phyloP scores from a whole-genome alignment of 1,284 basidiomycete species.

The Veloboletus limbatus region DNA sequence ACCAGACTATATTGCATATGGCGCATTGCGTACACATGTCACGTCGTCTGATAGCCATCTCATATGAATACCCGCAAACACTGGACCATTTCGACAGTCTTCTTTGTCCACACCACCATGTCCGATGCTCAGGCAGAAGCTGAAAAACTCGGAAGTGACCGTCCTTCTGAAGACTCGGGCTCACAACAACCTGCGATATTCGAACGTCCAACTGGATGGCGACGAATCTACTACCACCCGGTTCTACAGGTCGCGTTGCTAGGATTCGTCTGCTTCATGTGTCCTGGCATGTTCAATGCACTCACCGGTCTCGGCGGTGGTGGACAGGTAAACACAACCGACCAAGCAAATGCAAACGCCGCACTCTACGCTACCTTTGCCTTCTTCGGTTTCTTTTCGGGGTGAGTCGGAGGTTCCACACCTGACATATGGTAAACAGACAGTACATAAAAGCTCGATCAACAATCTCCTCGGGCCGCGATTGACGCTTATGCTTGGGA shows the following conservation, averaged over 20 bases:
- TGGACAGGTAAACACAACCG: conserved; percentile 35
- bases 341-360: conserved; percentile 36
- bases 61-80: no score
- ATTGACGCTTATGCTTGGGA: conserved; percentile 53
- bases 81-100: no score
- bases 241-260: conserved; percentile 34
- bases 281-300: conserved; percentile 34
- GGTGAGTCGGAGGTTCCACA: conserved; percentile 27
- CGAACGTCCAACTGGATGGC: conserved; percentile 32
- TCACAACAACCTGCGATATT: conserved; percentile 20
- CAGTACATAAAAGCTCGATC: conserved; percentile 37
- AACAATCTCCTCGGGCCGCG: conserved; percentile 54
- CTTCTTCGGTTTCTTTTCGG: conserved; percentile 45
- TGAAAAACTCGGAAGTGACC: conserved; percentile 14
- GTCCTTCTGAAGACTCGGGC: conserved; percentile 10
- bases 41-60: no score
- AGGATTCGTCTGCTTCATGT: conserved; percentile 44
- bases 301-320: conserved; percentile 40
- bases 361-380: conserved; percentile 49
- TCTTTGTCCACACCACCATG: conserved; percentile 12
- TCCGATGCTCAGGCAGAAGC: conserved; percentile 12
- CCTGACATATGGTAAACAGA: no score
- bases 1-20: no score
- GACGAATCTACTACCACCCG: conserved; percentile 36
- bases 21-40: no score